A percentile compares a stretch with the other conserved stretches of the same genome.
phyloP scores from a whole-genome alignment of 306 rosid species.

The Canavalia ensiformis region DNA sequence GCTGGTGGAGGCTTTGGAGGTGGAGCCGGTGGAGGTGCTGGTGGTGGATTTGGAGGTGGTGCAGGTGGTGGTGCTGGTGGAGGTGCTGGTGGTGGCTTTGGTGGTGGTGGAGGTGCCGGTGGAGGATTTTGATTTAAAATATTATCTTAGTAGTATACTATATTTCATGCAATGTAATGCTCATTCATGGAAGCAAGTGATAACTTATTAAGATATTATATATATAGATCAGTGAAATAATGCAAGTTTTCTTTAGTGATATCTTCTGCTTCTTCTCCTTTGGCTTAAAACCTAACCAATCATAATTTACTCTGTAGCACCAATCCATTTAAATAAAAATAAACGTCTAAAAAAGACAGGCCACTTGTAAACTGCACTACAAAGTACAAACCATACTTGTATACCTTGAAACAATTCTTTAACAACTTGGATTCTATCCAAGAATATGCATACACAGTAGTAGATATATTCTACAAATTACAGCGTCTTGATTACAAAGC shows the following conservation, averaged over 20 bases:
- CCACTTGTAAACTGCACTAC: neutral
- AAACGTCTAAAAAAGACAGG: neutral
- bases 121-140: constrained; percentile 46
- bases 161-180: constrained; percentile 27
- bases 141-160: neutral
- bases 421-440: neutral
- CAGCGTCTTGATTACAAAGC: neutral
- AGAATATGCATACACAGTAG: neutral
- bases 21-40: constrained; percentile 48
- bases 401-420: neutral
- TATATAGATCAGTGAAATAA: neutral
- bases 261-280: neutral
- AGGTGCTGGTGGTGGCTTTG: constrained; percentile 40
- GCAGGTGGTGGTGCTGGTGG: constrained; percentile 3
- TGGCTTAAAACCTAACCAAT: neutral
- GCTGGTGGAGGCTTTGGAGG: constrained; percentile 4
- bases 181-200: neutral
- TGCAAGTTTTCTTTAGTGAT: neutral
- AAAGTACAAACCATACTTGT: neutral
- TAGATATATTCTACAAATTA: neutral
- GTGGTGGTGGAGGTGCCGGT: neutral
- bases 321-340: neutral
- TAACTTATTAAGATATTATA: neutral
- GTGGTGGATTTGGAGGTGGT: constrained; percentile 11
- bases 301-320: neutral